Base-by-base conservation (phyloP, 257 asterid species). In the Salvia splendens region DNA sequence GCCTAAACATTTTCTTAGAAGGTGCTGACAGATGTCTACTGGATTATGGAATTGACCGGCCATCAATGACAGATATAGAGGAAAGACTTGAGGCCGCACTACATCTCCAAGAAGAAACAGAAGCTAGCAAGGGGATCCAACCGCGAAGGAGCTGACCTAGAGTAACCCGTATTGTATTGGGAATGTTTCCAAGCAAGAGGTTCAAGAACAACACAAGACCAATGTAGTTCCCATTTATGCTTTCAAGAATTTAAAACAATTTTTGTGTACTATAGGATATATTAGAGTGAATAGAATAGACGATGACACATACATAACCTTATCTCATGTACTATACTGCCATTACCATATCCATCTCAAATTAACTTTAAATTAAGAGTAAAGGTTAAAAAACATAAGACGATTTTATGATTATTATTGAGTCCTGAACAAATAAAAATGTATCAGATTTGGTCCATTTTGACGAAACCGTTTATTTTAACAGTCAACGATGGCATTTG, bases 21-120 rank as follows among this genome's bases (percentile, higher is more conserved):
- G 78, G 78, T n/a, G 92, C 89, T 28, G 68, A 69, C 42, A 82
- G 80, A 66, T 88, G 96, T 78, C 77, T 88, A 70, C 84, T 79
- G 12, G 81, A 80, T 60, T 62, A 68, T 49, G 87, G 87, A 58
- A 60, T 12, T 5, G 78, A 78, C 57, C 77, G 89, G 36, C 96
- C 96, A 35, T 76, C 89, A 52, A 69, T 88, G 81, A 20, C 52
- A 9, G 84, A 82, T 48, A 74, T 88, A 53, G 74, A 79, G 46
- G 48, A 75, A 69, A 74, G 78, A 61, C 93, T 88, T 50, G 77
- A 86, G 73, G 81, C 64, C 10, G 96, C 93, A 47, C 41, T 86
- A 45, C 61, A 73, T 71, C 77, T 61, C 67, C 91, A 88, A 74
- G 91, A 86, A 67, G 83, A 76, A 11, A 67, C 82, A 61, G 87